Conservation (phyloP, 495 filamentous ascomycete species). For the Annulohypoxylon moriforme region DNA sequence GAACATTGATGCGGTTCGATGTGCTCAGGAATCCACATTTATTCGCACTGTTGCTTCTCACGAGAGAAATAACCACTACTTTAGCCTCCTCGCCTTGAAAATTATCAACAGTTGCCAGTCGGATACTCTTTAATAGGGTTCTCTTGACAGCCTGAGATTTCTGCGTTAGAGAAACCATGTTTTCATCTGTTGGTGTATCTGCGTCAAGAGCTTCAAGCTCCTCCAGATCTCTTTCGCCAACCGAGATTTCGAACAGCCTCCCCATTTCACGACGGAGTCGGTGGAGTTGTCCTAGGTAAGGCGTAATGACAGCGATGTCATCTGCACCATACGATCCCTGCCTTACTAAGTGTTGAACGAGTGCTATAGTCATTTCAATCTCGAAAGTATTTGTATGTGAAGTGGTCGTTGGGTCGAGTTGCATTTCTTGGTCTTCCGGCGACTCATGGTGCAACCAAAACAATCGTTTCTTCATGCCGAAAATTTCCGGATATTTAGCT, state of each 20-base stretch:
- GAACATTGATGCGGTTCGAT: conserved; percentile 83
- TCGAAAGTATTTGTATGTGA: conserved; percentile 78
- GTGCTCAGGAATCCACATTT: conserved; percentile 80
- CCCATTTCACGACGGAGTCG: conserved; percentile 65
- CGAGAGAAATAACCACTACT: conserved; percentile 83
- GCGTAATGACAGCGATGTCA: conserved; percentile 85
- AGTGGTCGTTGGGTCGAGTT: conserved; percentile 57
- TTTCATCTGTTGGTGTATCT: conserved; percentile 35
- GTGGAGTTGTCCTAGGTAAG: conserved; percentile 78
- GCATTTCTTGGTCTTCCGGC: conserved; percentile 61
- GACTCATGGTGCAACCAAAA: conserved; percentile 80
- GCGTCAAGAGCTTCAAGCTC: conserved; percentile 66
- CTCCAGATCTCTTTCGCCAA: conserved; percentile 75
- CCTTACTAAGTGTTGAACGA: conserved; percentile 77
- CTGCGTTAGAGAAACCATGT: conserved; percentile 30
- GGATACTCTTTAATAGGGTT: conserved; percentile 68
- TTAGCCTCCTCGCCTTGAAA: conserved; percentile 88
- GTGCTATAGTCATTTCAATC: conserved; percentile 69
- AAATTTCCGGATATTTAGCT: conserved; percentile 65
- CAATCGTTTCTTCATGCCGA: conserved; percentile 71
- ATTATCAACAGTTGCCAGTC: conserved; percentile 86
- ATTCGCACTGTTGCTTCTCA: conserved; percentile 73
- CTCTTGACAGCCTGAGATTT: conserved; percentile 52
- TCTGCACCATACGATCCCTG: conserved; percentile 71
- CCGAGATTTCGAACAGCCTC: conserved; percentile 66